Percentiles rank a stretch among this genome's conserved stretches.
Evolutionary conservation across 768 basidiomycete genomes (phyloP).

Genomic region (Boletus speciosus): DNA sequence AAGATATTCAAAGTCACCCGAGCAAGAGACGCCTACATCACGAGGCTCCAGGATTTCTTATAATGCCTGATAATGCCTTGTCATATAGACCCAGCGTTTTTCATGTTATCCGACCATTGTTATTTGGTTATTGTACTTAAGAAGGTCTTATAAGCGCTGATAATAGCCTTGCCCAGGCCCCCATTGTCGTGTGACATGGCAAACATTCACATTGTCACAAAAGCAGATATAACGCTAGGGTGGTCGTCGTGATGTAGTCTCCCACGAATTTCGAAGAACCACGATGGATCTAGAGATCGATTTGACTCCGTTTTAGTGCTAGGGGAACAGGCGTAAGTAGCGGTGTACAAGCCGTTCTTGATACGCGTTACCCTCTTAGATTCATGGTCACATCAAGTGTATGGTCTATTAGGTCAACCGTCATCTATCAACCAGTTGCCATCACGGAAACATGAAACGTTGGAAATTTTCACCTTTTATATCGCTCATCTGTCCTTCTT

Average conservation of each 20-base stretch:
- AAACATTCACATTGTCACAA: no score
- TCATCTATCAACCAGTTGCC: background rate
- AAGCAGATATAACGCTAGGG: no score
- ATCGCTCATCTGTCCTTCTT: background rate
- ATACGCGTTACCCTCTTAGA: slow-evolving; percentile 8
- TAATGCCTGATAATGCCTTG: no score
- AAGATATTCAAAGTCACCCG: slow-evolving; percentile 44
- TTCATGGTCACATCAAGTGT: slow-evolving; percentile 3
- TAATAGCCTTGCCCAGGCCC: no score
- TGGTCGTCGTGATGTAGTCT: background rate
- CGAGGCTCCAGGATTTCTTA: no score
- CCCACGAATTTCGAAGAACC: slow-evolving; percentile 1
- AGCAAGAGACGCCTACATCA: background rate
- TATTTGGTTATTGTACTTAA: no score
- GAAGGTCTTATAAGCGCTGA: no score
- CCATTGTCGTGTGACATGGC: no score
- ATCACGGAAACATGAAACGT: background rate
- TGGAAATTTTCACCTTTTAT: slow-evolving; percentile 3
- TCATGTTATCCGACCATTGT: no score
- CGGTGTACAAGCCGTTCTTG: slow-evolving; percentile 1
- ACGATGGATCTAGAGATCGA: slow-evolving; percentile 16
- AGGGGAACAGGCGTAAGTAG: background rate
- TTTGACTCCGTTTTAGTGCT: slow-evolving; percentile 4
- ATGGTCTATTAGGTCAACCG: background rate
- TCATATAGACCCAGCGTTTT: no score